phyloP scores from a whole-genome alignment of 352 stramenopile genomes.

The Phytophthora cajani region DNA sequence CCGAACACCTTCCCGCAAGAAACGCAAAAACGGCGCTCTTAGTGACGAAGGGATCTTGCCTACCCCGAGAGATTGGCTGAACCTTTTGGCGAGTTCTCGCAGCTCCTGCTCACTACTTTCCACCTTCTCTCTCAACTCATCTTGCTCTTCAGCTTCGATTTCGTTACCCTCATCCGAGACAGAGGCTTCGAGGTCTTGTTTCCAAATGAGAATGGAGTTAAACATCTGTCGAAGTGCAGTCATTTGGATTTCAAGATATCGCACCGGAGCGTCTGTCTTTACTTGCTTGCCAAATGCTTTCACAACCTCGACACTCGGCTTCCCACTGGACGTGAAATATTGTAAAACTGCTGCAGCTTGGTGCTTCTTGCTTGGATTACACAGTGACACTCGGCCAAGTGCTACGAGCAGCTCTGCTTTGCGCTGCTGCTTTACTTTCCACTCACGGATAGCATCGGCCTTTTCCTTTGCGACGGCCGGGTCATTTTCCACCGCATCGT shows the following conservation, averaged over 20 bases:
- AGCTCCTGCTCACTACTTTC: constrained; percentile 55
- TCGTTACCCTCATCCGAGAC: constrained; percentile 18
- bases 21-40: constrained; percentile 79
- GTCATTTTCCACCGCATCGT: constrained; percentile 27
- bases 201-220: constrained; percentile 63
- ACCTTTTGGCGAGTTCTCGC: constrained; percentile 77
- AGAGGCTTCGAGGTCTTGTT: constrained; percentile 55
- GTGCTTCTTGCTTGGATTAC: constrained; percentile 84
- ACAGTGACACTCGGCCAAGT: constrained; percentile 73
- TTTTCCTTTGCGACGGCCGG: constrained; percentile 28
- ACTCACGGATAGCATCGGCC: constrained; percentile 27
- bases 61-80: constrained; percentile 84
- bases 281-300: constrained; percentile 85
- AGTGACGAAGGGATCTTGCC: constrained; percentile 73
- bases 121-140: constrained; percentile 69
- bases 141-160: constrained; percentile 47
- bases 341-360: constrained; percentile 78
- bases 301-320: constrained; percentile 68
- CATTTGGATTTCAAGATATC: constrained; percentile 91
- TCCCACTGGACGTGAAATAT: constrained; percentile 62
- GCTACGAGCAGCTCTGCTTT: constrained; percentile 78
- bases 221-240: constrained; percentile 78
- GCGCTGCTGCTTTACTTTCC: constrained; percentile 41
- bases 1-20: constrained; percentile 82
- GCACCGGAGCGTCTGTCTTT: constrained; percentile 75